Base-by-base conservation (phyloP, 106 monocot genomes). In the Platanthera guangdongensis region DNA sequence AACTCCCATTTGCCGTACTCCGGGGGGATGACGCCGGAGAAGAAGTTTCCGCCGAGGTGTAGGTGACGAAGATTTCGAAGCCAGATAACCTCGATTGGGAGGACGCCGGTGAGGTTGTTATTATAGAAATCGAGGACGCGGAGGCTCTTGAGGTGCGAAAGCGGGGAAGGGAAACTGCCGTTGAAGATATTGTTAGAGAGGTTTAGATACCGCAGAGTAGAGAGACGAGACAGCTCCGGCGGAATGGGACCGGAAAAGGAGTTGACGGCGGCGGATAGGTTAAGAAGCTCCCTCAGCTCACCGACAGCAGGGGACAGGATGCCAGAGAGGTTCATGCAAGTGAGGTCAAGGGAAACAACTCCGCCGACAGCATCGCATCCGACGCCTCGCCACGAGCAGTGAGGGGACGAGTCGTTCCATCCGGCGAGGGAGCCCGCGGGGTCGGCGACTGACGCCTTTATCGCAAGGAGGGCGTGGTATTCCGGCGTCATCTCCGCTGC, bases 21-120 rank as follows among this genome's bases (percentile, higher is more conserved):
- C 19, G 68, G 76, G 0, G 95, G 92, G 52, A 95, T 92, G 7
- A 45, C 50, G 32, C 95, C 95, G 77, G 77, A 76, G 88, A 95
- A 95, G 76, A 88, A 95, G 81, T 95, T 95, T 50, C 92, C 95
- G 21, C 95, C 92, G 21, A 92, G 92, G 75, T 95, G 95, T 51
- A 95, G 84, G 53, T 95, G 88, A 53, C 80, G 89, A 59, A 86
- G 86, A 52, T 63, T 80, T 49, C 78, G 21, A 71, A 88, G 76
- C 7, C 49, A 76, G 60, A 63, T 19, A 79, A 88, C 82, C 51
- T 79, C 84, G 9, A 75, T 55, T 1, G 95, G 95, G 55, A 96
- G 85, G 6, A 52, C 51, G 6, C 95, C 93, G 9, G 93, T 89
- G 70, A 96, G 82, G 75, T 96, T 96, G 77, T 96, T 96, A 74